Percentiles rank a stretch among this genome's conserved stretches.
These are phyloP conservation scores for Oryza australiensis DNA, from an alignment of 176 grass and related monocot genomes.

Conservation along the genomic window DNA sequence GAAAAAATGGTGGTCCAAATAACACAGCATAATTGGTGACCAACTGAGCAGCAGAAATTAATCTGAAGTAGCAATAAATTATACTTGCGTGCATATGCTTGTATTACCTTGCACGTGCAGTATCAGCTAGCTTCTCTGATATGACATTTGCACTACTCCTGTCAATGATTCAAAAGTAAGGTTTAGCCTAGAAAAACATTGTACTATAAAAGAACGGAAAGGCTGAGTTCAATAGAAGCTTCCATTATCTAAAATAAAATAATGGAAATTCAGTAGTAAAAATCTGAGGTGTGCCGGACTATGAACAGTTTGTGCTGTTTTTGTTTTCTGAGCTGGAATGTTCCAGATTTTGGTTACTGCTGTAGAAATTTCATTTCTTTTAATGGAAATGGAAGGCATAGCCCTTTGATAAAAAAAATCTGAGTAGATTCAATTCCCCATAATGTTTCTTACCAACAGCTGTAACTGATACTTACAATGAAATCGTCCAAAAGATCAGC, in stretches of 20 bases:
- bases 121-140: constrained; percentile 18
- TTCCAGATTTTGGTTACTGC: too few species aligned
- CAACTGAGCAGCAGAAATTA: constrained; percentile 18
- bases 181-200: background rate
- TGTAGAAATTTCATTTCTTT: too few species aligned
- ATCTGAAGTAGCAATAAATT: constrained; percentile 23
- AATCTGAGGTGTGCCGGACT: too few species aligned
- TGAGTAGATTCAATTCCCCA: background rate
- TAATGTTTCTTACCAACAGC: background rate
- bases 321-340: too few species aligned
- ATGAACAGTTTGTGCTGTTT: too few species aligned
- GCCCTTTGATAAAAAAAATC: background rate
- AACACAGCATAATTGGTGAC: background rate
- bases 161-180: constrained; percentile 37
- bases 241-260: background rate
- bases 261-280: background rate
- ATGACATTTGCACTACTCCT: background rate
- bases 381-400: too few species aligned
- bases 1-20: constrained; percentile 31
- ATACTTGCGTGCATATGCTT: constrained; percentile 11
- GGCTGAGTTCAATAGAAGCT: too few species aligned
- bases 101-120: background rate
- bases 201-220: background rate
- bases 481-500: background rate
- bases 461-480: background rate